phyloP scores from a whole-genome alignment of 2,329 filamentous ascomycete species.

The Nakataea oryzae region DNA sequence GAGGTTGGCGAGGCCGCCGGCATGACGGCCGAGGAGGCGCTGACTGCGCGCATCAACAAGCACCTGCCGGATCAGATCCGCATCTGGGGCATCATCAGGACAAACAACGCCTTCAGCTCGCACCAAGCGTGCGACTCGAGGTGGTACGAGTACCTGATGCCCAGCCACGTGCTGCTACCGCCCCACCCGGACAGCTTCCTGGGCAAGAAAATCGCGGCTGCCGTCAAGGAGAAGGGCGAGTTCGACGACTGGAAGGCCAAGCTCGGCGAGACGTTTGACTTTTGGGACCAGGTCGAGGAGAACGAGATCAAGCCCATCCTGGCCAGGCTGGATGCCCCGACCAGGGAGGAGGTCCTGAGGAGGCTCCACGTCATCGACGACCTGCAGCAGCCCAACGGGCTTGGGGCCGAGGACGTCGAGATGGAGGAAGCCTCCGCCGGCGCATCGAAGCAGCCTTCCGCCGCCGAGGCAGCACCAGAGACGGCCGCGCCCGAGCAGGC shows the following conservation, averaged over 20 bases:
- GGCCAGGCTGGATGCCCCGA: conserved; percentile 50
- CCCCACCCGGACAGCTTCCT: conserved; percentile 83
- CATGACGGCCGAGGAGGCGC: conserved; percentile 13
- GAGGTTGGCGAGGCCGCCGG: not conserved
- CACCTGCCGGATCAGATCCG: conserved; percentile 80
- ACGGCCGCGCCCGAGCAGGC: not conserved
- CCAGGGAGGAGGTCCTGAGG: conserved; percentile 51
- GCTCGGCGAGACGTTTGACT: conserved; percentile 68
- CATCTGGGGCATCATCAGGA: conserved; percentile 86
- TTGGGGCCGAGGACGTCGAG: not conserved
- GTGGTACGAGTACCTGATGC: conserved; percentile 96
- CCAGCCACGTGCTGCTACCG: conserved; percentile 83
- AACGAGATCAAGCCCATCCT: conserved; percentile 65
- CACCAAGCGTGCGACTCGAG: conserved; percentile 92
- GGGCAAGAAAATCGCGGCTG: conserved; percentile 70
- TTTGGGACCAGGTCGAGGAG: conserved; percentile 77
- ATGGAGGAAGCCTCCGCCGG: too few relatives aligned
- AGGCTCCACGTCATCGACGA: conserved; percentile 39
- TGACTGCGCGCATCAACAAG: conserved; percentile 85
- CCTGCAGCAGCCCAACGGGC: conserved; percentile 9
- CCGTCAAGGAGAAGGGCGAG: conserved; percentile 63
- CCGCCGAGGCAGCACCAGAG: not conserved
- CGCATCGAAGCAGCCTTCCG: not conserved
- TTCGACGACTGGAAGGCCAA: conserved; percentile 56
- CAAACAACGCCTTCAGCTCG: conserved; percentile 84